Base-by-base conservation (phyloP, 78 protist genomes). In the Speleostelium caveatum region DNA sequence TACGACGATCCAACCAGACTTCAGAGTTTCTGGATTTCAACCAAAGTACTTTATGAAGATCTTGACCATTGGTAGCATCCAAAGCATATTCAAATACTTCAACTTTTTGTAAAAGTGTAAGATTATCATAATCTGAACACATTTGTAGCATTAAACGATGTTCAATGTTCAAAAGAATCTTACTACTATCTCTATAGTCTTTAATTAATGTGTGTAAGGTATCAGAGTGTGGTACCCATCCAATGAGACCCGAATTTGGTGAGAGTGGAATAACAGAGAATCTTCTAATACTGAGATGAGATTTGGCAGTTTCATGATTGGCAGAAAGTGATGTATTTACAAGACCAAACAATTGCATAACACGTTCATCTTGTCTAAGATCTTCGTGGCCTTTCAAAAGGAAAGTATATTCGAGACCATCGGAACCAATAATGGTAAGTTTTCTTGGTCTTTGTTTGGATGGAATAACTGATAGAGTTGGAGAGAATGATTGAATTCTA, bases 381-480 rank as follows among this genome's bases (percentile, higher is more conserved):
- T 99, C 99, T 94, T 99, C 99, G 91, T 98, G 98, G 35, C 99
- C 98, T 60, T 98, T 99, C 65, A 99, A 97, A 39, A 98, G 75
- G 96, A 94, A 99, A 59, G 69, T 33, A 75, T 97, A 97, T 21
- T 38, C 86, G 2, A 21, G 10, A 16, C 98, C 98, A 71, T 98
- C 98, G 28, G 94, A 73, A 30, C 99, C 99, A 65, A 77, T 32
- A 30, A 99, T 62, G 59, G 94, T 85, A 36, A 98, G 60, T 87
- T 93, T 73, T 38, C 99, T 71, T 59, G 99, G 99, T 21, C 99
- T 93, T 93, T 99, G 99, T 94, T 99, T 99, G 22, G 99, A 94
- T 19, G 95, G 74, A 80, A 99, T 98, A 38, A 99, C 99, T 0
- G 16, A 7, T 30, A 99, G 96, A 3, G 63, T 21, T 19, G 96